Evolutionary conservation across 208 protist genomes (phyloP).

Genomic region (Crithidia brevicula): DNA sequence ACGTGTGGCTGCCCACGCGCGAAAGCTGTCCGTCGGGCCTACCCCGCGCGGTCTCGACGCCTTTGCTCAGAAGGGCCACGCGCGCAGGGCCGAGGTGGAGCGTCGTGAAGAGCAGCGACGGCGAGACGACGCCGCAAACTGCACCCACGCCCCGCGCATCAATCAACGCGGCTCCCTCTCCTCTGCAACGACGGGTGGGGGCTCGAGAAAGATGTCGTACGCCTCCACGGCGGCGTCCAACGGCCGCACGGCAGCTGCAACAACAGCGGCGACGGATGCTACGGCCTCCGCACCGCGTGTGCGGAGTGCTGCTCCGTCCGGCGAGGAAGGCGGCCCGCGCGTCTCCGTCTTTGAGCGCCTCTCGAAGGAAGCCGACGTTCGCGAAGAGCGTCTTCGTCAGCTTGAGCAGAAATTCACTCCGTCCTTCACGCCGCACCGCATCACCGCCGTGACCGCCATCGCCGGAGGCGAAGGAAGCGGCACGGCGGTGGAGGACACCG

Average conservation of each 20-base stretch:
- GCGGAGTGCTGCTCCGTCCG: too few relatives aligned
- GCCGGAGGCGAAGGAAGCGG: not conserved
- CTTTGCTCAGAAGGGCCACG: conserved; percentile 26
- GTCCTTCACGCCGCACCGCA: conserved; percentile 20
- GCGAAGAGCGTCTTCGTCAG: conserved; percentile 24
- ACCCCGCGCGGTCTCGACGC: conserved; percentile 22
- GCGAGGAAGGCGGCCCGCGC: not conserved
- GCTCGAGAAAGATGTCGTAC: not conserved
- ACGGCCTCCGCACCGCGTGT: not conserved
- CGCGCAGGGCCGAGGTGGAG: conserved; percentile 13
- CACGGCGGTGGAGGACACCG: too few relatives aligned
- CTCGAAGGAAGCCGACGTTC: conserved; percentile 1
- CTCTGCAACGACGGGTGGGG: not conserved
- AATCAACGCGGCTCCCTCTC: conserved; percentile 4
- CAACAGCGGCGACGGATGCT: not conserved
- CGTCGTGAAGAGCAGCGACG: conserved; percentile 19
- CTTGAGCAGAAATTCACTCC: conserved; percentile 26
- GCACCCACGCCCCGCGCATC: conserved; percentile 21
- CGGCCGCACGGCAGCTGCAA: not conserved
- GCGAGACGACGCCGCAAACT: conserved; percentile 19
- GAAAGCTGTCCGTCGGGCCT: conserved; percentile 25
- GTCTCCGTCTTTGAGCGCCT: conserved; percentile 26
- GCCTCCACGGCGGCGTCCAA: not conserved
- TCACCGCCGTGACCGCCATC: not conserved
- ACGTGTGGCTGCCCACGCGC: not conserved